Evolutionary conservation across 257 asterid species (phyloP).

Genomic region (Rauvolfia tetraphylla): DNA sequence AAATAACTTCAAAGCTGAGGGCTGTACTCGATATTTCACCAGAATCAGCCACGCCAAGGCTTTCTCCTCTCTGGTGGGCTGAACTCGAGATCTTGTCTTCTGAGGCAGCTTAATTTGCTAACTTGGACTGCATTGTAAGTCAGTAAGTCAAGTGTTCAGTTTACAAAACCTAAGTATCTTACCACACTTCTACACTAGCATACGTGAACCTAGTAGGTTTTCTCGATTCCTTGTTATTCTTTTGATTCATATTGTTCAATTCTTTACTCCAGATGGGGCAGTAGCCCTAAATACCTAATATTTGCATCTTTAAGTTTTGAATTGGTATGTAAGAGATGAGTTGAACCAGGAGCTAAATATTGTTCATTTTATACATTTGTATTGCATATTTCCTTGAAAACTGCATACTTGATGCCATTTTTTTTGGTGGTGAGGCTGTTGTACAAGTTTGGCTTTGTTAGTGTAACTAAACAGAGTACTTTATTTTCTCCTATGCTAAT

Average conservation of each 20-base stretch:
- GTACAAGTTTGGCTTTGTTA: too few species aligned
- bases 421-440: too few species aligned
- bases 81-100: conserved; percentile 91
- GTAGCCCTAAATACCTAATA: not conserved
- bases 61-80: conserved; percentile 99
- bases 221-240: conserved; percentile 4
- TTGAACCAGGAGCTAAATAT: not conserved
- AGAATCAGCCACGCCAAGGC: conserved; percentile 72
- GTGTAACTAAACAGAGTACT: too few species aligned
- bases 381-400: too few species aligned
- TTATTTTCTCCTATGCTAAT: too few species aligned
- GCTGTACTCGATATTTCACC: conserved; percentile 56
- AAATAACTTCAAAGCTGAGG: conserved; percentile 46
- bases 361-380: too few species aligned
- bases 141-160: too few species aligned
- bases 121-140: not conserved
- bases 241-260: conserved; percentile 10
- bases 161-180: not conserved
- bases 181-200: not conserved
- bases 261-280: not conserved
- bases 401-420: too few species aligned
- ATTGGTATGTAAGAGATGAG: conserved; percentile 14
- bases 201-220: not conserved
- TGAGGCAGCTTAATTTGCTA: conserved; percentile 51
- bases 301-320: not conserved